phyloP scores from a whole-genome alignment of 2,329 filamentous ascomycete species.

The Calycina herbarum region DNA sequence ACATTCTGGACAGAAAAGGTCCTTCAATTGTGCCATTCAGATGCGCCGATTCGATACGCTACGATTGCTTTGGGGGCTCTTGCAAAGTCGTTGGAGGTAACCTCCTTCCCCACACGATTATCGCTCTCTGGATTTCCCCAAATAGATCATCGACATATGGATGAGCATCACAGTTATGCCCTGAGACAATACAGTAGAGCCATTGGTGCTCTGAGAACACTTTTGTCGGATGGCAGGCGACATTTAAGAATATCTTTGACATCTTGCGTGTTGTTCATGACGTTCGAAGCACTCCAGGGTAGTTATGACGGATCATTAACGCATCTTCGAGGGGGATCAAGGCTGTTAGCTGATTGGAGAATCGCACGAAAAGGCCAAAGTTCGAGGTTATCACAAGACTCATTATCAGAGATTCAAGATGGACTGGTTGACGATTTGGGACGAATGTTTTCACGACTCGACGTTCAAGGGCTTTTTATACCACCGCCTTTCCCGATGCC shows the following conservation, averaged over 20 bases:
- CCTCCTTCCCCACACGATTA: constrained; percentile 34
- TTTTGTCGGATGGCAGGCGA: constrained; percentile 34
- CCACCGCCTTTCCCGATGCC: constrained; percentile 37
- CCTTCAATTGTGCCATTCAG: constrained; percentile 36
- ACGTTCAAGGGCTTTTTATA: constrained; percentile 36
- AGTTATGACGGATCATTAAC: constrained; percentile 37
- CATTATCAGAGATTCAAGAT: constrained; percentile 37
- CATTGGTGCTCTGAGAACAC: constrained; percentile 32
- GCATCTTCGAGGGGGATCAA: constrained; percentile 35
- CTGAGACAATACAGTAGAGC: constrained; percentile 35
- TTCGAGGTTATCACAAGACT: constrained; percentile 36
- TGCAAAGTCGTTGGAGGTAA: constrained; percentile 35
- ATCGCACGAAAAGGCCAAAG: constrained; percentile 34
- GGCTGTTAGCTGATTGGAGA: constrained; percentile 36
- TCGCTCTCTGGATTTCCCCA: constrained; percentile 37
- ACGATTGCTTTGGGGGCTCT: constrained; percentile 36
- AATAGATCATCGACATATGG: constrained; percentile 34
- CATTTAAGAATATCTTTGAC: constrained; percentile 37
- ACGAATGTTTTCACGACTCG: constrained; percentile 36
- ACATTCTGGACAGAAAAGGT: constrained; percentile 38
- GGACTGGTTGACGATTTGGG: constrained; percentile 37
- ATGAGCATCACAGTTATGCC: constrained; percentile 37
- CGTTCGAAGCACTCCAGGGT: constrained; percentile 37
- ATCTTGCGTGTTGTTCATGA: constrained; percentile 37
- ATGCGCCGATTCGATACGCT: constrained; percentile 35